Base-by-base conservation (phyloP, 257 asterid species). In the Rubia yunnanensis region DNA sequence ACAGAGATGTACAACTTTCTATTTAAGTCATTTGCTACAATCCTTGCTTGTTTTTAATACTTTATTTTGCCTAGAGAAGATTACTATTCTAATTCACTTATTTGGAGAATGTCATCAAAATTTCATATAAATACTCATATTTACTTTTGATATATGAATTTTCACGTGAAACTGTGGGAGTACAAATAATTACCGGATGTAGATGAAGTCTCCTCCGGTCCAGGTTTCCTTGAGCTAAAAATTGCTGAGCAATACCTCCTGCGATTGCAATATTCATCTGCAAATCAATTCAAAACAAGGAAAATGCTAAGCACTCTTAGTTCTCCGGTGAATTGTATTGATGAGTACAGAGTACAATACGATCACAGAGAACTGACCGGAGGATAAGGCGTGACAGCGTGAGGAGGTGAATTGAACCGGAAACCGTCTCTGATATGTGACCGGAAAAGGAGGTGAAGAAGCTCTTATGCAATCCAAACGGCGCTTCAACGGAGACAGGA, bases 141-240 rank as follows among this genome's bases (percentile, higher is more conserved):
- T n/a, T 30, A 3, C 13, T 34, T 7, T 5, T 28, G 59, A 24
- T 27, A 27, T 9, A 38, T 38, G 54, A 63, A 4, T 39, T 41
- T 14, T 44, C 20, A 44, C 50, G 20, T 14, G 55, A 17, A 15
- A 41, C 48, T 34, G 27, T 17, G 2, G 57, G 57, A 50, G 13
- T 50, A 7, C 55, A 67, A 72, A 60, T 49, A 65, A 66, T 77
- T 48, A 72, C 84, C 80, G 15, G 90, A 78, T 71, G 76, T 65
- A 70, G 85, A 83, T 38, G 86, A 83, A 57, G 81, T 81, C 66
- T 82, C 84, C 75, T 81, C 88, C 55, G 76, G 83, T 77, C 81
- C 85, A 10, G 88, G 73, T 70, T 86, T 84, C 71, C 89, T 78
- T 7, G 95, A 83, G 70, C 78, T 39, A 39, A 83, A 41, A 71